Evolutionary conservation across 2,329 filamentous ascomycete genomes (phyloP), one percentile per base, ranked within the genome.

Genomic region (Pseudogymnoascus sp.): DNA sequence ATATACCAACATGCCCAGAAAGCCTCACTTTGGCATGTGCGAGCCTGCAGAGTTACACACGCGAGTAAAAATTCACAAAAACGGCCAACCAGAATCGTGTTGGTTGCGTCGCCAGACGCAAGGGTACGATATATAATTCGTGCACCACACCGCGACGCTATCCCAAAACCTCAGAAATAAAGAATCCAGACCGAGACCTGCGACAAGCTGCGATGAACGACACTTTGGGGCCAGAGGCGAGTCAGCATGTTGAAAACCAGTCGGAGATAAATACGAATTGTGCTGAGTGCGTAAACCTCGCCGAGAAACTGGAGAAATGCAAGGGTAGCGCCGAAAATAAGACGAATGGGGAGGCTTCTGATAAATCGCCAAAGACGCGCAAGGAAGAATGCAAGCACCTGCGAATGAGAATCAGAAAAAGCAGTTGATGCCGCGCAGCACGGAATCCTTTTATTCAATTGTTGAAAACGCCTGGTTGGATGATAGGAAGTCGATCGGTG

Each of bases 221-320:
- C 30, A 33, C 45, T 5, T 52, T n/a, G n/a, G 26, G 15, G 45
- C 8, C n/a, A 18, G 26, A 3, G 5, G 26, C 45, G n/a, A 15
- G 26, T 7, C 45, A 30, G 30, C 15, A 19, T 15, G 9, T 15
- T 19, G 45, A 19, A 12, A 33, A 18, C 26, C 45, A 52, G 4
- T 52, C 15, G n/a, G 45, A 15, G 9, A 30, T 52, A 8, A 52
- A 52, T 30, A 19, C 3, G 15, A 10, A 52, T 33, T 52, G 45
- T 9, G 74, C 70, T 4, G 73, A 74, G 0, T 71, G 70, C 64
- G 80, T 19, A 13, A 57, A 60, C 33, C 21, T 60, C 5, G 59
- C 59, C 6, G 28, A 37, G 23, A 60, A 58, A 65, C 37, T 59
- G 5, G 45, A 52, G 26, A 52, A 52, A 13, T 52, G 45, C 45